Percentiles rank a stretch among this genome's conserved stretches.
Conservation (phyloP, 73 alveolate species). For the Paramecium biaurelia region DNA sequence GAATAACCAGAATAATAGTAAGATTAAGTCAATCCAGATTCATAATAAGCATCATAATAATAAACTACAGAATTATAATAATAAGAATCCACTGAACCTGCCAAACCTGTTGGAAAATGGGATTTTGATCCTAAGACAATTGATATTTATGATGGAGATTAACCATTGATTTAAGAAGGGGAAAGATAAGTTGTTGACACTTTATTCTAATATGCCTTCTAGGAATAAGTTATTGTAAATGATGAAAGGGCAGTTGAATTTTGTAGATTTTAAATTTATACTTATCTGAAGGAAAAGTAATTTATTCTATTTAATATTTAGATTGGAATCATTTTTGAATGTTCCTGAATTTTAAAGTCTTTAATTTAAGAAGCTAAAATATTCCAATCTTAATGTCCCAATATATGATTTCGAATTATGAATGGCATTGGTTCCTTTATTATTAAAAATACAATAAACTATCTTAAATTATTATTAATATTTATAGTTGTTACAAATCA, state of each 20-base stretch:
- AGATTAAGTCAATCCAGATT: neutral
- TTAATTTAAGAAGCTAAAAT: neutral
- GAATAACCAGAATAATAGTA: neutral
- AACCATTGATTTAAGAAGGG: conserved; percentile 30
- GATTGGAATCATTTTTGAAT: conserved; percentile 50
- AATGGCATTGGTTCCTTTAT: neutral
- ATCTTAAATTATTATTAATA: neutral
- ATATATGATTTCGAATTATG: conserved; percentile 50
- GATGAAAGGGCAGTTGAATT: conserved; percentile 37
- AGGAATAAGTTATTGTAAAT: neutral
- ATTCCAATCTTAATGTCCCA: neutral
- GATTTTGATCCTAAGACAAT: conserved; percentile 50
- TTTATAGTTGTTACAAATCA: neutral
- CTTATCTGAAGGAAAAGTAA: conserved; percentile 21
- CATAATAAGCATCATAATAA: neutral
- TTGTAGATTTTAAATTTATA: conserved; percentile 12
- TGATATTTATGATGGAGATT: conserved; percentile 43
- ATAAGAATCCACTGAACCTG: neutral
- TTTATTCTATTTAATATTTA: neutral
- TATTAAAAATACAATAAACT: neutral
- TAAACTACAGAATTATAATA: neutral
- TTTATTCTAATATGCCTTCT: neutral
- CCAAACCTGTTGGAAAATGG: conserved; percentile 44
- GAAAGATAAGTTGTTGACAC: neutral
- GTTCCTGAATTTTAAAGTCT: conserved; percentile 29